Percentiles rank a stretch among this genome's conserved stretches.
Conservation (phyloP, 2,329 filamentous ascomycete species). For the Aspergillus chevalieri region DNA sequence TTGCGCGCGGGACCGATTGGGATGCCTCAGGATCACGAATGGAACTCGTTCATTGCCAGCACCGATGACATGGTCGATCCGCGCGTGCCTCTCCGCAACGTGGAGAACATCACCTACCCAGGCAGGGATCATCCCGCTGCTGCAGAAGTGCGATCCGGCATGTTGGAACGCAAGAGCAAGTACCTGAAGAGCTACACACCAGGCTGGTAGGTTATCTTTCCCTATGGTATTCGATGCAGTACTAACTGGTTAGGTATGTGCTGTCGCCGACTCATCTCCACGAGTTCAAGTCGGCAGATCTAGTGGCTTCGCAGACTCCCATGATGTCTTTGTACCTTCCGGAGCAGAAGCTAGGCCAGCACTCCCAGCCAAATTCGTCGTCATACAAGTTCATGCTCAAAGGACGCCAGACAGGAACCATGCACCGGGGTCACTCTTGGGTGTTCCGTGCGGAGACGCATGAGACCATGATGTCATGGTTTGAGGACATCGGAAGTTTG, state of each 20-base stretch:
- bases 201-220: constrained; percentile 64
- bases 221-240: not conserved
- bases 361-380: constrained; percentile 74
- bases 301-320: constrained; percentile 70
- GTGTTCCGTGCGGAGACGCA: constrained; percentile 64
- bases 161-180: constrained; percentile 96
- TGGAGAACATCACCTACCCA: constrained; percentile 83
- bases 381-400: constrained; percentile 99
- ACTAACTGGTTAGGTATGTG: constrained; percentile 66
- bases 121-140: constrained; percentile 79
- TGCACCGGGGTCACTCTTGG: constrained; percentile 75
- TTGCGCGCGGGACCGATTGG: constrained; percentile 77
- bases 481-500: constrained; percentile 82
- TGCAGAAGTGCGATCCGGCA: constrained; percentile 78
- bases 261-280: constrained; percentile 93
- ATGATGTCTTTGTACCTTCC: constrained; percentile 94
- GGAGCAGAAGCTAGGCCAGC: constrained; percentile 91
- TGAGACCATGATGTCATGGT: constrained; percentile 97
- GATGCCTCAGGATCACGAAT: constrained; percentile 94
- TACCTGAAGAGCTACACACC: constrained; percentile 96
- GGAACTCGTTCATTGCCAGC: constrained; percentile 71
- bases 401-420: constrained; percentile 82
- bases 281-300: constrained; percentile 98
- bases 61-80: constrained; percentile 87
- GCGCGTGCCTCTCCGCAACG: constrained; percentile 65